These are phyloP conservation scores for Phellinidium pouzarii DNA, from an alignment of 1,284 basidiomycete genomes.

Conservation along the genomic window DNA sequence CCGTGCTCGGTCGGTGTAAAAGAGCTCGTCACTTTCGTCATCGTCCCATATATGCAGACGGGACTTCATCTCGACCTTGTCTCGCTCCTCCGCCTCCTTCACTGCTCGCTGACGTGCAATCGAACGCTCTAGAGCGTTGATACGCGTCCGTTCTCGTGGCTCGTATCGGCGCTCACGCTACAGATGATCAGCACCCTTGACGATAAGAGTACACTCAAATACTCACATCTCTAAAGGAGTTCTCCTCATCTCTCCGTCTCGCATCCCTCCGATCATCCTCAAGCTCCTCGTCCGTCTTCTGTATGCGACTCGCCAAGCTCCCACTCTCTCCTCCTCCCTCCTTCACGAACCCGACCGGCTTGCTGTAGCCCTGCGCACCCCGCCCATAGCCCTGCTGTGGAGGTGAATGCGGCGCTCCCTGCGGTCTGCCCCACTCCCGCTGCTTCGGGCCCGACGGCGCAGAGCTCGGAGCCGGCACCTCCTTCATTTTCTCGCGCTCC, in stretches of 20 bases:
- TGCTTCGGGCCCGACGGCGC: constrained; percentile 66
- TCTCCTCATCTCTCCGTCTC: constrained; percentile 68
- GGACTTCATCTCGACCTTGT: constrained; percentile 62
- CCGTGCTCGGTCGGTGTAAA: constrained; percentile 74
- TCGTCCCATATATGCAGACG: constrained; percentile 83
- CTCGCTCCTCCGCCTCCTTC: constrained; percentile 69
- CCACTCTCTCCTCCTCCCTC: constrained; percentile 38
- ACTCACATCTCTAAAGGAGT: constrained; percentile 79
- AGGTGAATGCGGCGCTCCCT: constrained; percentile 33
- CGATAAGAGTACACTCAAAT: neutral
- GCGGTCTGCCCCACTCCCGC: constrained; percentile 68
- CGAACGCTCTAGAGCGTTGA: constrained; percentile 68
- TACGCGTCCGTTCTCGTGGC: constrained; percentile 69
- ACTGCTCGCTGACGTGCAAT: constrained; percentile 65
- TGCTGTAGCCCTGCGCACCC: constrained; percentile 68
- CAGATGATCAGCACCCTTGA: constrained; percentile 1
- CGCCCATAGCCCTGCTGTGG: constrained; percentile 46
- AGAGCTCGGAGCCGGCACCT: constrained; percentile 28
- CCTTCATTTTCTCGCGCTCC: constrained; percentile 77
- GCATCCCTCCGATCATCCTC: constrained; percentile 73
- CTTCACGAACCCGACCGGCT: constrained; percentile 77
- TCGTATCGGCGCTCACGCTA: constrained; percentile 81
- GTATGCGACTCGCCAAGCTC: constrained; percentile 25
- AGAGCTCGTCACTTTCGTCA: constrained; percentile 81
- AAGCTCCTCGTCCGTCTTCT: constrained; percentile 80